Percentiles rank a stretch among this genome's conserved stretches.
Conservation (phyloP, 192 early-diverging fungal species). For the Chytriomyces hyalinus region DNA sequence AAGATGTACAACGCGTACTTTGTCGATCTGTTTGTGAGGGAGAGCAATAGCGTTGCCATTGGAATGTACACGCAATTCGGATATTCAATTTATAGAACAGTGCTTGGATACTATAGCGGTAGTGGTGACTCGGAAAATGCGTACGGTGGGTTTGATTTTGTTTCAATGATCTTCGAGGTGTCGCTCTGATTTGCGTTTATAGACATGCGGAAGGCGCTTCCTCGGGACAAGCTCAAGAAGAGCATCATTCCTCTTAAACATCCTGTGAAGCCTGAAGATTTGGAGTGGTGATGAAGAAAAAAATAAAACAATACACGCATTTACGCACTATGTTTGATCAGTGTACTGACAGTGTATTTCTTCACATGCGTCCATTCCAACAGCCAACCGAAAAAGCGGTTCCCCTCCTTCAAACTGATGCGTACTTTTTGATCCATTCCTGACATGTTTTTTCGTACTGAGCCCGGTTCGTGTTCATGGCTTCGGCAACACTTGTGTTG, state of each 20-base stretch:
- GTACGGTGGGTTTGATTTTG: conserved; percentile 68
- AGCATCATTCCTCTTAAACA: conserved; percentile 59
- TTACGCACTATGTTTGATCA: too few relatives aligned
- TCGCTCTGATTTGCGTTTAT: conserved; percentile 3
- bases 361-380: too few relatives aligned
- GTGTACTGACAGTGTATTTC: too few relatives aligned
- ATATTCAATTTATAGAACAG: conserved; percentile 88
- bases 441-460: conserved; percentile 74
- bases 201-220: conserved; percentile 97
- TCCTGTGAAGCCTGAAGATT: conserved; percentile 58
- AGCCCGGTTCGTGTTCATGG: conserved; percentile 66
- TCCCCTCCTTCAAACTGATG: neutral
- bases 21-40: conserved; percentile 95
- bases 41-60: conserved; percentile 90
- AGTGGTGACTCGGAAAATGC: conserved; percentile 79
- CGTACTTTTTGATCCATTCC: conserved; percentile 76
- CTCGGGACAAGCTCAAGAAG: conserved; percentile 76
- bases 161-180: neutral
- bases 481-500: conserved; percentile 72
- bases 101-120: conserved; percentile 81
- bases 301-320: too few relatives aligned
- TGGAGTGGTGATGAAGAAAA: conserved; percentile 54
- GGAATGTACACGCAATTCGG: conserved; percentile 92
- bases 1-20: conserved; percentile 88
- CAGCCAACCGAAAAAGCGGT: neutral